Conservation (phyloP, 768 basidiomycete genomes). For the Amanita pallidorosea region DNA sequence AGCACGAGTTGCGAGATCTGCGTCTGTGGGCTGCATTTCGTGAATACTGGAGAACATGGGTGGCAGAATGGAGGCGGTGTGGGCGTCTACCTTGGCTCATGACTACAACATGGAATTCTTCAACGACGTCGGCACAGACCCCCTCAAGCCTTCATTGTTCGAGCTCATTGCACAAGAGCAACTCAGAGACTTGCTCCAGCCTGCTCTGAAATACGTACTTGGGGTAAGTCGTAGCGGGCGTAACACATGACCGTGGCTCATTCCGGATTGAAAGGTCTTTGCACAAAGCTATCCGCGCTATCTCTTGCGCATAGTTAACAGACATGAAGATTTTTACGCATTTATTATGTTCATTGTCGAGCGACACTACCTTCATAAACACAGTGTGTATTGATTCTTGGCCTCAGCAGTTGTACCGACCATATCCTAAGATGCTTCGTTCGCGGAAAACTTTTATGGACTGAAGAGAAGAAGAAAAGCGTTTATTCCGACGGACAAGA, state of each 20-base stretch:
- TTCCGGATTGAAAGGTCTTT: slow-evolving; percentile 54
- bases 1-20: slow-evolving; percentile 62
- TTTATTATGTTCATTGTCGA: slow-evolving; percentile 84
- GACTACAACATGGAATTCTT: slow-evolving; percentile 62
- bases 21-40: slow-evolving; percentile 53
- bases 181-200: slow-evolving; percentile 83
- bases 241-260: neutral
- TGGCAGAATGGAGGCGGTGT: slow-evolving; percentile 1
- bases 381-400: slow-evolving; percentile 37
- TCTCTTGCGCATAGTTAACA: slow-evolving; percentile 80
- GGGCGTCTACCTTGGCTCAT: neutral
- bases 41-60: slow-evolving; percentile 58
- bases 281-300: slow-evolving; percentile 93
- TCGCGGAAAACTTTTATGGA: slow-evolving; percentile 94
- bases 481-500: slow-evolving; percentile 58
- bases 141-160: slow-evolving; percentile 74
- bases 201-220: slow-evolving; percentile 88
- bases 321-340: slow-evolving; percentile 95
- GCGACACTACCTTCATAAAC: slow-evolving; percentile 77
- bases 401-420: neutral
- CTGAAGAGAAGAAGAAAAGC: slow-evolving; percentile 71
- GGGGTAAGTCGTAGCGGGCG: slow-evolving; percentile 42
- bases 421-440: slow-evolving; percentile 66
- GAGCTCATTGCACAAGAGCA: slow-evolving; percentile 93
- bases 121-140: slow-evolving; percentile 63